A percentile compares a stretch with the other conserved stretches of the same genome.
Conservation (phyloP, 345 rosid species). For the Anastatica hierochuntica region DNA sequence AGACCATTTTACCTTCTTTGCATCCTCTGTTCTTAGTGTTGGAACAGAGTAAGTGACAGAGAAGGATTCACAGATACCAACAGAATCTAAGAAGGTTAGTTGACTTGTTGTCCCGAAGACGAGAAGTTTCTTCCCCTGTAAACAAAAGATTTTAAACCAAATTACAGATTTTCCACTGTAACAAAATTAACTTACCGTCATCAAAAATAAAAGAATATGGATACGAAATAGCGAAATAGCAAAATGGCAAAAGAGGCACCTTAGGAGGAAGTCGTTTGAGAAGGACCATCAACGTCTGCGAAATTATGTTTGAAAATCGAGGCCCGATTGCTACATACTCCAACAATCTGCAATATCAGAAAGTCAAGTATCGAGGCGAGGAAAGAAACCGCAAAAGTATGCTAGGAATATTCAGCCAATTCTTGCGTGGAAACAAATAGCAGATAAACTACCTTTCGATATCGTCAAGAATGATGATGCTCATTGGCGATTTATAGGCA, state of each 20-base stretch:
- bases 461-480: conserved; percentile 93
- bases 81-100: conserved; percentile 64
- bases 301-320: conserved; percentile 85
- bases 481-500: conserved; percentile 93
- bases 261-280: conserved; percentile 94
- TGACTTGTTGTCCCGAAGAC: conserved; percentile 95
- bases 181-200: neutral
- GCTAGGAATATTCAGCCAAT: neutral
- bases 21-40: conserved; percentile 53
- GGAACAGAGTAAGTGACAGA: conserved; percentile 72
- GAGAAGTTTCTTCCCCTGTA: conserved; percentile 81
- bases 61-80: conserved; percentile 68
- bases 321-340: conserved; percentile 97
- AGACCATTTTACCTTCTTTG: conserved; percentile 52
- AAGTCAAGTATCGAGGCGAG: neutral
- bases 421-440: neutral
- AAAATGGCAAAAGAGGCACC: conserved; percentile 30
- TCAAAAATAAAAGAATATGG: neutral
- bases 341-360: conserved; percentile 52
- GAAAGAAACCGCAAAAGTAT: neutral
- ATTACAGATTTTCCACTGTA: neutral
- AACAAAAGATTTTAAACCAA: conserved; percentile 3
- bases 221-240: neutral
- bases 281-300: conserved; percentile 84
- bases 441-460: conserved; percentile 62